These are phyloP conservation scores for Monotropa hypopitys DNA, from an alignment of 179 eudicot genomes.

Conservation along the genomic window DNA sequence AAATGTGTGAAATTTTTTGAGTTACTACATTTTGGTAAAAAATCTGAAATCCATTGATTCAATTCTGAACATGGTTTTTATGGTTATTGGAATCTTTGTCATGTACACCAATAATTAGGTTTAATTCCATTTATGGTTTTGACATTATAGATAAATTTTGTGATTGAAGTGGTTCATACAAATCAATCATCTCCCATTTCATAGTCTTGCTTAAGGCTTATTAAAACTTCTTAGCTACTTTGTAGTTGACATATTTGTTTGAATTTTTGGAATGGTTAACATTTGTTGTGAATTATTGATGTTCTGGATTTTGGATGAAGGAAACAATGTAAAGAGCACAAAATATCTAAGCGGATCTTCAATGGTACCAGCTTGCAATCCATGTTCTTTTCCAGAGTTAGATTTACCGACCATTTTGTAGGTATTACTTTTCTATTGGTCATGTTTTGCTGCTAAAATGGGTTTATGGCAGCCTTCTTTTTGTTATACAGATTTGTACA, in stretches of 20 bases:
- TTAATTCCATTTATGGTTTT: neutral
- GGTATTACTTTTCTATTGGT: constrained; percentile 28
- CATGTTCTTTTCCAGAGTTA: constrained; percentile 81
- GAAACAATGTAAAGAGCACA: no score
- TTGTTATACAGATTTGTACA: neutral
- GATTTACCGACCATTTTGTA: constrained; percentile 91
- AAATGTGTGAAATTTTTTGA: neutral
- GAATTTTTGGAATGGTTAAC: neutral
- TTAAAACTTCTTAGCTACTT: neutral
- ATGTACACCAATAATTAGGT: neutral
- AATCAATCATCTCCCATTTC: neutral
- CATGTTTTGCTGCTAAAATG: neutral
- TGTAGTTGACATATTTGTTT: neutral
- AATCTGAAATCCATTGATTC: neutral
- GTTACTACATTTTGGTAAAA: neutral
- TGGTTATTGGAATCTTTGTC: neutral
- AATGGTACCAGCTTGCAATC: constrained; percentile 84
- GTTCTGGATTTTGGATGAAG: no score
- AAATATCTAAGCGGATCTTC: no score
- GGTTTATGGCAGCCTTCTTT: neutral
- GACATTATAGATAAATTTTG: neutral
- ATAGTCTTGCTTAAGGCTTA: neutral
- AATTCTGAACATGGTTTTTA: neutral
- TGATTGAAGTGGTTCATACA: neutral
- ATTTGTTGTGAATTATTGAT: no score